A percentile compares a stretch with the other conserved stretches of the same genome.
phyloP scores from a whole-genome alignment of 129 eudicot species.

The Flaveria brownii region DNA sequence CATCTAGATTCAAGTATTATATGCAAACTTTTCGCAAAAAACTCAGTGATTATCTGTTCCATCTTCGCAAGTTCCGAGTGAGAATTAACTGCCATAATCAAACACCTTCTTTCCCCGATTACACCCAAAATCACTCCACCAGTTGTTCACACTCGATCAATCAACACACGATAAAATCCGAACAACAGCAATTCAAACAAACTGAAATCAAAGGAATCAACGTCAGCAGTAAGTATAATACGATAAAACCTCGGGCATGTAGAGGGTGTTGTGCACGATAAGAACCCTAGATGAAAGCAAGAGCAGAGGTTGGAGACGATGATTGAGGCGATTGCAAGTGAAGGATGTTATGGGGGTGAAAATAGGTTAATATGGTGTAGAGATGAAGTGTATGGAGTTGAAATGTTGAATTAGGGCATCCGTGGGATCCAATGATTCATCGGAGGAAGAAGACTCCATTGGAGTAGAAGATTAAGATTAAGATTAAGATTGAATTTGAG shows the following conservation, averaged over 20 bases:
- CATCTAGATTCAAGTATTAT: slow-evolving; percentile 81
- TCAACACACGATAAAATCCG: neutral
- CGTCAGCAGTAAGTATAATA: neutral
- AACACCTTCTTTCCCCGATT: neutral
- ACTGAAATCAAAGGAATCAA: slow-evolving; percentile 17
- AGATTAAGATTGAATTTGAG: slow-evolving; percentile 8
- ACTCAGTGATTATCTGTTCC: slow-evolving; percentile 91
- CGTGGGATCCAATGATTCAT: slow-evolving; percentile 35
- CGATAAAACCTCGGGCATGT: slow-evolving; percentile 22
- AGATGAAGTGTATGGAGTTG: slow-evolving; percentile 3
- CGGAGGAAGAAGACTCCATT: slow-evolving; percentile 39
- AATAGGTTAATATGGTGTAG: neutral
- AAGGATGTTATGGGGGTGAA: neutral
- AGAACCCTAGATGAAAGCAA: slow-evolving; percentile 28
- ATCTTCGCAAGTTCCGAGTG: slow-evolving; percentile 75
- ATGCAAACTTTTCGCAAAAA: slow-evolving; percentile 79
- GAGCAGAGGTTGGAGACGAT: neutral
- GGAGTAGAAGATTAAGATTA: neutral
- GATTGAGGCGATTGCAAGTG: neutral
- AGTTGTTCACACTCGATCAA: neutral
- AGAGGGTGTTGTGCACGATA: slow-evolving; percentile 5
- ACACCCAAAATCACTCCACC: neutral
- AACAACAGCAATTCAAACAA: slow-evolving; percentile 3
- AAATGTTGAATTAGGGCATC: slow-evolving; percentile 12
- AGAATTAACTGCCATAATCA: slow-evolving; percentile 41